Evolutionary conservation across 805 yeast genomes (phyloP), one percentile per base, ranked within the genome.

Genomic region (Yarrowia divulgata): DNA sequence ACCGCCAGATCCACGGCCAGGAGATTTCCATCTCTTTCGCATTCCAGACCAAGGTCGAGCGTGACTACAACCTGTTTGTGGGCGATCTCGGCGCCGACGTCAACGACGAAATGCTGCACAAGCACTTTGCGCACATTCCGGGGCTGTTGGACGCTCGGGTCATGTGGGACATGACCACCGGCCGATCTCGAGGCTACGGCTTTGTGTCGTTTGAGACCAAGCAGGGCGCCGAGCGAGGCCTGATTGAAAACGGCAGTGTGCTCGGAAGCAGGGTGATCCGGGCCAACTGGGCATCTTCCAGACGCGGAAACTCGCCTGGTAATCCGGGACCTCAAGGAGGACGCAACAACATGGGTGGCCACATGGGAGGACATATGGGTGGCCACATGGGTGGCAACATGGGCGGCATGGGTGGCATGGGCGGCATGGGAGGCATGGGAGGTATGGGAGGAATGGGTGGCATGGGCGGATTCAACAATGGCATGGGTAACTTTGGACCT

Each of bases 91-190:
- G 91, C 48, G 83, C 89, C 8, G 97, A 93, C 74, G 88, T 93
- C 45, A 88, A 90, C 75, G 97, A 93, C 78, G 96, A 90, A 72
- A 76, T 85, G 18, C 83, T 92, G 71, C 82, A 82, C 66, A 79
- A 78, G 54, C 82, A 89, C 13, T 92, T 92, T 75, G 73, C 81
- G 6, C 80, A 81, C 69, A 90, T 85, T 77, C 81, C 82, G 18
- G 84, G 92, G 0, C 81, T 90, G 74, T 80, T 86, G 58, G 95
- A 90, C 77, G 97, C 97, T 13, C 93, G 92, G 73, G 97, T 92
- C 40, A 93, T 92, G 97, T 92, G 97, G 97, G 97, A 93, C 77
- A 91, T 91, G 96, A 93, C 90, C 77, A 89, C 95, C 34, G 95
- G 96, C 52, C 84, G 97, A 76, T 91, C 97, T 2, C 69, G 97